A percentile compares a stretch with the other conserved stretches of the same genome.
These are phyloP conservation scores for Naganishia sp. DNA, from an alignment of 1,284 basidiomycete genomes.

Conservation along the genomic window DNA sequence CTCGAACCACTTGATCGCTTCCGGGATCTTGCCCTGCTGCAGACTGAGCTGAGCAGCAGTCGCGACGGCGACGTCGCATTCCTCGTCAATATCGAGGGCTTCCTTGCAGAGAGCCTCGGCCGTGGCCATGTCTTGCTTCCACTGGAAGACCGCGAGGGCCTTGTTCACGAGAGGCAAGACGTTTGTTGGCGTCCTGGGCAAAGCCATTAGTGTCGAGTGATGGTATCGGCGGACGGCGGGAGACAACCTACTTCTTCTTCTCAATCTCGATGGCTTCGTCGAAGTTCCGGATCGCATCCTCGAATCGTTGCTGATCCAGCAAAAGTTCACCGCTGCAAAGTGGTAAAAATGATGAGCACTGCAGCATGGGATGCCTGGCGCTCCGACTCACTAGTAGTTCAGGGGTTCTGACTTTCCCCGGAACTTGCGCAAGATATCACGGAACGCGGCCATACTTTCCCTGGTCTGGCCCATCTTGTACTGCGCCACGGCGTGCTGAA, in stretches of 20 bases:
- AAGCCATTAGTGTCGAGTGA: neutral
- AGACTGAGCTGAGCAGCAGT: conserved; percentile 91
- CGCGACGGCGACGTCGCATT: conserved; percentile 95
- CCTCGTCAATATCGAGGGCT: conserved; percentile 82
- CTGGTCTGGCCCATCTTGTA: conserved; percentile 84
- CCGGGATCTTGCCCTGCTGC: conserved; percentile 86
- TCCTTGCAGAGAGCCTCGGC: conserved; percentile 86
- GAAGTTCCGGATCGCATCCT: conserved; percentile 93
- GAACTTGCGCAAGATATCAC: conserved; percentile 76
- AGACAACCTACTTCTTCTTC: conserved; percentile 63
- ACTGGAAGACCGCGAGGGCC: conserved; percentile 92
- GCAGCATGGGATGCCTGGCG: neutral
- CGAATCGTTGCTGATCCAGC: conserved; percentile 86
- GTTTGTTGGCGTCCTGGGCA: conserved; percentile 64
- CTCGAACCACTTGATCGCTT: conserved; percentile 85
- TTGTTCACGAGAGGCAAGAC: conserved; percentile 97
- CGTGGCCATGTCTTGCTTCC: conserved; percentile 82
- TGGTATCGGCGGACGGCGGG: neutral
- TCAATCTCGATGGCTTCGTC: conserved; percentile 91
- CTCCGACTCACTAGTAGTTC: conserved; percentile 78
- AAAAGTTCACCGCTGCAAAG: conserved; percentile 81
- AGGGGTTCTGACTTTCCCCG: conserved; percentile 79
- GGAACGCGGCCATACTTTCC: conserved; percentile 86
- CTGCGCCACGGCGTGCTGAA: conserved; percentile 94
- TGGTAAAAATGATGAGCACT: neutral